Percentiles rank a stretch among this genome's conserved stretches.
These are phyloP conservation scores for Eragrostis tef DNA, from an alignment of 202 grass and related monocot genomes.

Conservation along the genomic window DNA sequence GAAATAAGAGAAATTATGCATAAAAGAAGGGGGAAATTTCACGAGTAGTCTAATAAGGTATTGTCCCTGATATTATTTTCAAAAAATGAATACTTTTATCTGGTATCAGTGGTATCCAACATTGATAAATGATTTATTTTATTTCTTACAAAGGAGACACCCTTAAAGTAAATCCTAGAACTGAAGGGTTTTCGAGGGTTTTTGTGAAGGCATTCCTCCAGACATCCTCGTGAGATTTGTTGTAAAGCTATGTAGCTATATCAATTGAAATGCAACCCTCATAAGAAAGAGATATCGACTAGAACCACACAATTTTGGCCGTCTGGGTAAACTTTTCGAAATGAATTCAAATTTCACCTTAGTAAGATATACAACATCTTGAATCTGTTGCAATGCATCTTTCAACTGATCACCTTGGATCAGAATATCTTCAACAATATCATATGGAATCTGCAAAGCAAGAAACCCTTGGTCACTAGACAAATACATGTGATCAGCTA, in stretches of 20 bases:
- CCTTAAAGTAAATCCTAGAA: too few relatives aligned
- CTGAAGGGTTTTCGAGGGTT: too few relatives aligned
- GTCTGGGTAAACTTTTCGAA: background rate
- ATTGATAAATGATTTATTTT: background rate
- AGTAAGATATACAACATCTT: constrained; percentile 76
- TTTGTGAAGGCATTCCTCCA: too few relatives aligned
- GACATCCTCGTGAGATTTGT: too few relatives aligned
- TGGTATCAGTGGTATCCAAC: background rate
- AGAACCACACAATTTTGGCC: background rate
- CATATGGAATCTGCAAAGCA: constrained; percentile 66
- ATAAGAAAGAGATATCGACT: background rate
- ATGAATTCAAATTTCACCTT: constrained; percentile 57
- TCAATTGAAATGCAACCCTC: too few relatives aligned
- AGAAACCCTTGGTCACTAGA: constrained; percentile 30
- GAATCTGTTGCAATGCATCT: constrained; percentile 74
- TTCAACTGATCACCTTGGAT: constrained; percentile 81
- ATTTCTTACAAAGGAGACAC: too few relatives aligned
- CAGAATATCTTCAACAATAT: constrained; percentile 78
- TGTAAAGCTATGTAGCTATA: too few relatives aligned
- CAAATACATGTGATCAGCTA: background rate
- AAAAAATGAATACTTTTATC: background rate
- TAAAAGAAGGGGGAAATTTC: background rate
- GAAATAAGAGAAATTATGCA: constrained; percentile 5
- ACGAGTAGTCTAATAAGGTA: background rate
- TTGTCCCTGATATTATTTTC: background rate